Evolutionary conservation across 129 eudicot species (phyloP), one percentile per base, ranked within the genome.

Genomic region (Deinandra increscens): DNA sequence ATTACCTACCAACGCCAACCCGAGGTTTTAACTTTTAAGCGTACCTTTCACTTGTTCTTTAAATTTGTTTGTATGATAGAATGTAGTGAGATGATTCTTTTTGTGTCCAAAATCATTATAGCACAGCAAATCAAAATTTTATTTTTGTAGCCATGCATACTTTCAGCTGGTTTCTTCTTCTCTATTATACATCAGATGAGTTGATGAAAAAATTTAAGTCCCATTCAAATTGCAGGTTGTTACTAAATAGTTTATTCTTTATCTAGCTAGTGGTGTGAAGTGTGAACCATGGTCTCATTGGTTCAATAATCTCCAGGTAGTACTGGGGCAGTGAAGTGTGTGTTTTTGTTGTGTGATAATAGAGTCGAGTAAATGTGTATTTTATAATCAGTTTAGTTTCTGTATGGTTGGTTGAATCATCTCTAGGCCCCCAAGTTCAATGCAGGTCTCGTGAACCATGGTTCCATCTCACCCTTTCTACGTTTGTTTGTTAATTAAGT

Each of bases 241-340:
- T 26, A 26, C 31, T 44, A 44, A 44, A 44, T 44, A 44, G 15
- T 44, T 44, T 44, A 44, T 44, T 44, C 49, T 17, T 44, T 44
- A 44, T 44, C 49, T 12, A 44, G 49, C 49, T 11, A 44, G 31
- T 3, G 3, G 31, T 26, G 31, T 26, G 31, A 26, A 26, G 31
- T 26, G 31, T 26, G 31, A 26, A 26, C 31, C 31, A 26, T 26
- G 31, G 31, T 1, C 1, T 26, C 31, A 26, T 26, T 88, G 37
- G 96, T 91, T 71, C 75, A 82, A 36, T 77, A 91, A 15, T 78
- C 85, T 9, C 68, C 88, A 87, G 73, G 31, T 3, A 3, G 70
- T 51, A 81, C 84, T 73, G 96, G 88, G 72, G 95, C 88, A 70
- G 66, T 92, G 82, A 92, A 86, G 70, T 80, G 83, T 69, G 95